Percentiles rank a stretch among this genome's conserved stretches.
These are phyloP conservation scores for Triticum monococcum DNA, from an alignment of 176 grass and related monocot species.

Conservation along the genomic window DNA sequence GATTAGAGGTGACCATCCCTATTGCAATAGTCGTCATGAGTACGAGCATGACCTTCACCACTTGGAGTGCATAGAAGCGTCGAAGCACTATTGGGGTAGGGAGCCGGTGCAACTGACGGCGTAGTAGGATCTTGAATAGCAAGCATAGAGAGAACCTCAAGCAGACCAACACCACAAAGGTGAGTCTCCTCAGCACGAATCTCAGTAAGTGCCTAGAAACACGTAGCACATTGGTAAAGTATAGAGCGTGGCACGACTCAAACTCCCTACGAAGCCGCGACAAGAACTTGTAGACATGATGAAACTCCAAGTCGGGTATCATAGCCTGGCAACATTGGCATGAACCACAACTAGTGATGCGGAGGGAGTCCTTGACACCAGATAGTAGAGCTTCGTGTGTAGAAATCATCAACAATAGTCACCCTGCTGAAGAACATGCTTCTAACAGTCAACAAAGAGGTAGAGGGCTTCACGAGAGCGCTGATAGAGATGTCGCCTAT, in stretches of 20 bases:
- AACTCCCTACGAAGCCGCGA: background rate
- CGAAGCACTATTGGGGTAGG: background rate
- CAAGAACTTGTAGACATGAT: background rate
- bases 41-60: background rate
- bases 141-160: background rate
- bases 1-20: background rate
- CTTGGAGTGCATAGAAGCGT: background rate
- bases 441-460: rapidly evolving
- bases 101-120: rapidly evolving
- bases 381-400: background rate
- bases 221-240: no score
- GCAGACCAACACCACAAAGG: background rate
- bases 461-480: background rate
- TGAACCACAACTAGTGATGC: background rate
- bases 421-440: background rate
- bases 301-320: background rate
- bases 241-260: background rate
- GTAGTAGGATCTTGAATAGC: background rate
- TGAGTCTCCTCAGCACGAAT: background rate
- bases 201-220: background rate
- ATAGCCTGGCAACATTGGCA: background rate
- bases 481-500: background rate
- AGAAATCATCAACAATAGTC: background rate
- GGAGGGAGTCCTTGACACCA: background rate
- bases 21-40: background rate